These are phyloP conservation scores for Fusarium sp. DNA, from an alignment of 2,329 filamentous ascomycete species.

Conservation along the genomic window DNA sequence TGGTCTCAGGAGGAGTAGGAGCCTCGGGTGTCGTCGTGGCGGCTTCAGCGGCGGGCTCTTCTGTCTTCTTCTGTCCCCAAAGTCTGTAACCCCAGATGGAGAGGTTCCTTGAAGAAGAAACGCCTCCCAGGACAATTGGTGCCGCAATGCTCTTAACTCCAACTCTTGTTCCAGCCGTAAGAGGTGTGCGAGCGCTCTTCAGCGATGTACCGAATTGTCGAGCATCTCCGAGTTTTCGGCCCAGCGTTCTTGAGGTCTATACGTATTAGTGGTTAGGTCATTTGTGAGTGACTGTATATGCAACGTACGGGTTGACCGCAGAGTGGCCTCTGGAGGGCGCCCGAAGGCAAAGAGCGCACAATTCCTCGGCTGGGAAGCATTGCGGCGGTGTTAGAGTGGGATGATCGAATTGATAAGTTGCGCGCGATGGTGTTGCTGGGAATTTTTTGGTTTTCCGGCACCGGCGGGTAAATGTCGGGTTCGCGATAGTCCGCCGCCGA, in stretches of 20 bases:
- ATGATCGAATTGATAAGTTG: slow-evolving; percentile 30
- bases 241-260: slow-evolving; percentile 46
- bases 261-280: slow-evolving; percentile 6
- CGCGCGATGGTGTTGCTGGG: slow-evolving; percentile 34
- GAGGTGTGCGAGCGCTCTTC: slow-evolving; percentile 39
- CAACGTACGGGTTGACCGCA: slow-evolving; percentile 49
- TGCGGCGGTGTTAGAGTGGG: slow-evolving; percentile 46
- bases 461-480: slow-evolving; percentile 54
- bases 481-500: slow-evolving; percentile 32
- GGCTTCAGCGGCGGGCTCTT: slow-evolving; percentile 38
- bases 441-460: slow-evolving; percentile 46
- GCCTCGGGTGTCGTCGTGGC: slow-evolving; percentile 35
- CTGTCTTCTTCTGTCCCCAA: slow-evolving; percentile 48
- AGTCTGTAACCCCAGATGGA: slow-evolving; percentile 52
- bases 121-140: slow-evolving; percentile 50
- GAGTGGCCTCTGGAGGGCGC: slow-evolving; percentile 49
- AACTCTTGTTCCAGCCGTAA: slow-evolving; percentile 43
- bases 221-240: slow-evolving; percentile 51
- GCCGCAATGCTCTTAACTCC: slow-evolving; percentile 40
- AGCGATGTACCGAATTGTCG: slow-evolving; percentile 54
- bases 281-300: background rate
- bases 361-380: slow-evolving; percentile 63
- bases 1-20: slow-evolving; percentile 32
- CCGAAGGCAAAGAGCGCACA: slow-evolving; percentile 55
- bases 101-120: slow-evolving; percentile 49